Evolutionary conservation across 2,329 filamentous ascomycete species (phyloP).

Genomic region (Arthrobotrys sinensis): DNA sequence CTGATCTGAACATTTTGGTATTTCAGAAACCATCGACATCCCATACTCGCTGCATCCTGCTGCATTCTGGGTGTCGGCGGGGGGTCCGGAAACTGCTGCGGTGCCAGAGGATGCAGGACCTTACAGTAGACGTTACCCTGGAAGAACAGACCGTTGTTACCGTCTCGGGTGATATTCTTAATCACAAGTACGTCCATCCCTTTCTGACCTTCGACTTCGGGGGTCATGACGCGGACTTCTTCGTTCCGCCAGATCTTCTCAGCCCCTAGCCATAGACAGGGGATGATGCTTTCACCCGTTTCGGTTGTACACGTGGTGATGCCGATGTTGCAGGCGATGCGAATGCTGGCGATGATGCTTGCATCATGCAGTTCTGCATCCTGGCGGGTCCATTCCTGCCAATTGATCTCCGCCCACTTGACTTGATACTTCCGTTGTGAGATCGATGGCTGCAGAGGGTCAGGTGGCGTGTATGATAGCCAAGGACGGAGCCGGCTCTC

Average conservation of each 20-base stretch:
- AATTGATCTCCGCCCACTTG: slow-evolving; percentile 59
- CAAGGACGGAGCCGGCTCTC: slow-evolving; percentile 53
- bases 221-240: slow-evolving; percentile 57
- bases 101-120: slow-evolving; percentile 36
- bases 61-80: slow-evolving; percentile 54
- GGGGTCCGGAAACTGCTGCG: slow-evolving; percentile 41
- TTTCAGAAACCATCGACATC: slow-evolving; percentile 54
- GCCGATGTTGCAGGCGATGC: slow-evolving; percentile 59
- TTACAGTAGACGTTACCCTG: slow-evolving; percentile 59
- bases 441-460: slow-evolving; percentile 57
- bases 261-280: slow-evolving; percentile 58
- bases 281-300: slow-evolving; percentile 41
- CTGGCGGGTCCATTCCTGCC: slow-evolving; percentile 54
- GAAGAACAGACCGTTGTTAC: slow-evolving; percentile 32
- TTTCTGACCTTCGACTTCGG: slow-evolving; percentile 56
- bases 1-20: slow-evolving; percentile 59
- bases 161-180: slow-evolving; percentile 47
- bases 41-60: slow-evolving; percentile 43
- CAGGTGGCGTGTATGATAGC: slow-evolving; percentile 60
- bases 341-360: slow-evolving; percentile 59
- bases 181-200: slow-evolving; percentile 59
- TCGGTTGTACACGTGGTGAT: slow-evolving; percentile 51
- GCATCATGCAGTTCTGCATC: slow-evolving; percentile 59
- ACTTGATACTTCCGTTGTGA: slow-evolving; percentile 55
- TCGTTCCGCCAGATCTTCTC: slow-evolving; percentile 60